Percentiles rank a stretch among this genome's conserved stretches.
Evolutionary conservation across 352 stramenopile species (phyloP).

Genomic region (Globisporangium barbulae): DNA sequence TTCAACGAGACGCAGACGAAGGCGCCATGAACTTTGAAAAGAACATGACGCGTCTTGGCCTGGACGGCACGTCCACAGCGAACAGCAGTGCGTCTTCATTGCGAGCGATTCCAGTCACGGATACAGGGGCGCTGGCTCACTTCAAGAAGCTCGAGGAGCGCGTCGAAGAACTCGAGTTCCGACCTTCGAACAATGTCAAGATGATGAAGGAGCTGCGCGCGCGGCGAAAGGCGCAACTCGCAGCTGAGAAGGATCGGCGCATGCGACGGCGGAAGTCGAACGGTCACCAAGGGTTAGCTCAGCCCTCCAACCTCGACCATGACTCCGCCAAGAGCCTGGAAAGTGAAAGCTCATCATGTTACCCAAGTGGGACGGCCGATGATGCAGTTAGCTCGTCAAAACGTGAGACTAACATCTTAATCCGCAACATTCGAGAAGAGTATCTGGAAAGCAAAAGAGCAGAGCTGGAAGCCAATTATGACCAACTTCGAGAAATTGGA

Average conservation of each 20-base stretch:
- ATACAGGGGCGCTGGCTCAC: slow-evolving; percentile 39
- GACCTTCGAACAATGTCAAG: slow-evolving; percentile 72
- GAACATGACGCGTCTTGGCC: slow-evolving; percentile 58
- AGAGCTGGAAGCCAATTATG: slow-evolving; percentile 50
- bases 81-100: slow-evolving; percentile 21
- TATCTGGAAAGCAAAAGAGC: slow-evolving; percentile 41
- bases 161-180: slow-evolving; percentile 56
- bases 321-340: not conserved
- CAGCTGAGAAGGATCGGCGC: slow-evolving; percentile 62
- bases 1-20: slow-evolving; percentile 34
- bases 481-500: slow-evolving; percentile 32
- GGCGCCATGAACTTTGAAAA: slow-evolving; percentile 59
- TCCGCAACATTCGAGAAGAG: slow-evolving; percentile 24
- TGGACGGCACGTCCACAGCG: slow-evolving; percentile 20
- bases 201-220: slow-evolving; percentile 84
- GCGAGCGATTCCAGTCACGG: slow-evolving; percentile 35
- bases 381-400: not conserved
- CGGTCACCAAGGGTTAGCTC: slow-evolving; percentile 20
- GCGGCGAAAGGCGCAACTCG: slow-evolving; percentile 58
- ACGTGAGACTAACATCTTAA: not conserved
- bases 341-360: not conserved
- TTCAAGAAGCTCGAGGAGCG: slow-evolving; percentile 39
- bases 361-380: too few species aligned
- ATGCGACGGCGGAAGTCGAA: slow-evolving; percentile 44
- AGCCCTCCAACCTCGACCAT: not conserved